Conservation (phyloP, 2,329 filamentous ascomycete species). For the Colletotrichum filicis region DNA sequence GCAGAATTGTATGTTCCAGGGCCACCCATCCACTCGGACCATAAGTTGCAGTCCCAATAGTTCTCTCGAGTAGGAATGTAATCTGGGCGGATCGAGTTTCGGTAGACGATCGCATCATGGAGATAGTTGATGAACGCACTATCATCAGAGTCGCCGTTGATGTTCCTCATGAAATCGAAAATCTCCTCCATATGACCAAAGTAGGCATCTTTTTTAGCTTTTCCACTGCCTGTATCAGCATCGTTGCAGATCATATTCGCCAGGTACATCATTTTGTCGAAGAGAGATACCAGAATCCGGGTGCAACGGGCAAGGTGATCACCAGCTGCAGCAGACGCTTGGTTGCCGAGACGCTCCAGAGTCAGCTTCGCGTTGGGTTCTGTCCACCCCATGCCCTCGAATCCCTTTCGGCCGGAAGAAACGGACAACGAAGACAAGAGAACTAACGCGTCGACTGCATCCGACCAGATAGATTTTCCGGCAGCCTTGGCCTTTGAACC, state of each 20-base stretch:
- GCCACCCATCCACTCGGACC: not conserved
- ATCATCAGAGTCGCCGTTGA: not conserved
- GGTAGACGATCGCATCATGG: slow-evolving; percentile 3
- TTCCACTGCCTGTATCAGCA: not conserved
- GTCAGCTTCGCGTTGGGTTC: not conserved
- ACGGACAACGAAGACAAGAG: slow-evolving; percentile 5
- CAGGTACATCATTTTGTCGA: slow-evolving; percentile 38
- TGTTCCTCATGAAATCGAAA: not conserved
- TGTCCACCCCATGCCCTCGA: slow-evolving; percentile 5
- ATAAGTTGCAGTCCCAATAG: slow-evolving; percentile 6
- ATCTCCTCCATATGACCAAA: slow-evolving; percentile 28
- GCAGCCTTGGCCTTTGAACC: slow-evolving; percentile 6
- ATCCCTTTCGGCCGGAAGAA: not conserved
- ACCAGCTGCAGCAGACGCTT: not conserved
- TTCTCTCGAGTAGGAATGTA: not conserved
- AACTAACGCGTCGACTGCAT: slow-evolving; percentile 20
- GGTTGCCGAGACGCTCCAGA: not conserved
- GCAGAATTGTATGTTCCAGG: not conserved
- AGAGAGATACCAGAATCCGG: slow-evolving; percentile 33
- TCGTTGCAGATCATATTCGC: not conserved
- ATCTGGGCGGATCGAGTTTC: not conserved
- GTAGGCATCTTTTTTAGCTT: slow-evolving; percentile 21
- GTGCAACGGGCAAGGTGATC: slow-evolving; percentile 3
- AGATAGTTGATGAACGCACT: not conserved
- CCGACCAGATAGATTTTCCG: not conserved